phyloP scores from a whole-genome alignment of 2,329 filamentous ascomycete species.

The Ophiocordyceps polyrhachis-furcata region DNA sequence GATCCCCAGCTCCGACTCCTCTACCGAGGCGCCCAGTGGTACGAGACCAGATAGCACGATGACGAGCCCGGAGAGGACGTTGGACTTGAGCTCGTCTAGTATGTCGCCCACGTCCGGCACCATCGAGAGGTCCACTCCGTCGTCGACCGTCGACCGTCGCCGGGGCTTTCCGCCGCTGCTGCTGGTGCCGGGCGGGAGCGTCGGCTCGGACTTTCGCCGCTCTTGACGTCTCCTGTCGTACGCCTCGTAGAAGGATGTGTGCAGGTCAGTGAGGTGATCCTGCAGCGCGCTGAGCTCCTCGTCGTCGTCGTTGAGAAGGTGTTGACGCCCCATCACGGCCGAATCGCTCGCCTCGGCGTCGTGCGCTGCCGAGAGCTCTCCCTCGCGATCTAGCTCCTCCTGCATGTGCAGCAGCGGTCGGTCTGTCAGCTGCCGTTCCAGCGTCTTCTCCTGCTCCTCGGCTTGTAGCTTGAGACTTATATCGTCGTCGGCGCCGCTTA shows the following conservation, averaged over 20 bases:
- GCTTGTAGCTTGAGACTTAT: slow-evolving; percentile 54
- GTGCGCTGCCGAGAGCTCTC: slow-evolving; percentile 18
- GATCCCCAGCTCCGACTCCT: slow-evolving; percentile 67
- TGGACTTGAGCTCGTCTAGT: slow-evolving; percentile 64
- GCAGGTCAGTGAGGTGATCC: slow-evolving; percentile 55
- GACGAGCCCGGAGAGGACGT: slow-evolving; percentile 54
- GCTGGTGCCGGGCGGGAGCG: slow-evolving; percentile 14
- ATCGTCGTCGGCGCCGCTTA: slow-evolving; percentile 53
- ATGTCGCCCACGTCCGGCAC: slow-evolving; percentile 76
- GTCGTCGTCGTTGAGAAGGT: slow-evolving; percentile 76
- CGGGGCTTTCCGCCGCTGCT: slow-evolving; percentile 6
- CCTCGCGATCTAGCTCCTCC: slow-evolving; percentile 71
- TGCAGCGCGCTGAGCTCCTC: slow-evolving; percentile 62
- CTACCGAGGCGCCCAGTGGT: slow-evolving; percentile 60
- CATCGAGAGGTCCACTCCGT: slow-evolving; percentile 23
- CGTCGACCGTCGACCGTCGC: slow-evolving; percentile 16
- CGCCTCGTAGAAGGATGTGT: slow-evolving; percentile 63
- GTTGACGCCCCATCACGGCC: slow-evolving; percentile 35
- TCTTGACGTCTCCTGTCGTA: slow-evolving; percentile 42
- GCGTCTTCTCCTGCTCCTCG: slow-evolving; percentile 68
- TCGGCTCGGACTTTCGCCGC: slow-evolving; percentile 15
- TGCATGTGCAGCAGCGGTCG: slow-evolving; percentile 84
- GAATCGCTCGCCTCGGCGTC: slow-evolving; percentile 8
- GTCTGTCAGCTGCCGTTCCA: slow-evolving; percentile 78
- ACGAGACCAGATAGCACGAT: slow-evolving; percentile 86